Base-by-base conservation (phyloP, 169 alveolate genomes). In the Sarcocystis neurona region DNA sequence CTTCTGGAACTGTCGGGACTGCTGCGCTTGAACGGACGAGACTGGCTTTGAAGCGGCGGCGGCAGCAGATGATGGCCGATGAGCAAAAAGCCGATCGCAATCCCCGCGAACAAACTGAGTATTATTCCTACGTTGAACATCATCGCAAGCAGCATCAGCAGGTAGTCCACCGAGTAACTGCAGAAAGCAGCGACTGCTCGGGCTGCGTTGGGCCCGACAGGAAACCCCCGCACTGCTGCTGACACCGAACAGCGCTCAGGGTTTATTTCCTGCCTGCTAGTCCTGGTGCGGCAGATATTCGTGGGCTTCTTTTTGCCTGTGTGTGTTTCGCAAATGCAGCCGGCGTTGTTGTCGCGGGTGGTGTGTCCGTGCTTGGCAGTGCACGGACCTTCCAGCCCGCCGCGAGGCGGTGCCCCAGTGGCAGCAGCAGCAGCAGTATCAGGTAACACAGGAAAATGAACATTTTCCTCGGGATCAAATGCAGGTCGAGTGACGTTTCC, bases 81-180 rank as follows among this genome's bases (percentile, higher is more conserved):
- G 18, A 79, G 27, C 18, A 89, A 63, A 39, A 84, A 84, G 1
- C 93, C 93, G 12, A 89, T 39, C 27, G 89, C 90, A 53, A 89
- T 74, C 10, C 93, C 93, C 30, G 78, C 66, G 1, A 79, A 48
- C 75, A 89, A 50, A 34, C 88, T 70, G 23, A 89, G 37, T 32
- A 89, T 82, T 27, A 89, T 85, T 68, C 93, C 93, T 10, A 89
- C 90, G 78, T 89, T 89, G 87, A 89, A 89, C 20, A 90, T 84
- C 93, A 89, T 89, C 8, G 89, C 90, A 30, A 89, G 82, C 63
- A 89, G 87, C 93, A 89, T 89, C 85, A 89, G 60, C 87, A 85
- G 60, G 53, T 89, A 89, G 50, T 89, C 93, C 93, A 90, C 80
- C 43, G 93, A 20, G 72, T 79, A 77, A 46, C 50, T 84, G 63